Evolutionary conservation across 2,329 filamentous ascomycete genomes (phyloP).

Genomic region (Pestalotiopsis sp.): DNA sequence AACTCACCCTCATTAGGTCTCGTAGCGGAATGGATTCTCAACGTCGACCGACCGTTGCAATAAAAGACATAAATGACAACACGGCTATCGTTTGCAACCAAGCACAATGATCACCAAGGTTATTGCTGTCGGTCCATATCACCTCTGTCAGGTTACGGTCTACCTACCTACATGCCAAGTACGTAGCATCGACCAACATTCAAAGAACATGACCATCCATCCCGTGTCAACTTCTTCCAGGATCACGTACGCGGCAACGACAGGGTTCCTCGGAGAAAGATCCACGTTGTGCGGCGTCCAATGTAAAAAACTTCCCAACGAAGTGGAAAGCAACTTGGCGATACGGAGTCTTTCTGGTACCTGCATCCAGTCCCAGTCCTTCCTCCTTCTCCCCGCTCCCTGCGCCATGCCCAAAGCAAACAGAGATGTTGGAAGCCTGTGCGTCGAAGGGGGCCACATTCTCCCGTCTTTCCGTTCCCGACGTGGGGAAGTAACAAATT

Average conservation of each 20-base stretch:
- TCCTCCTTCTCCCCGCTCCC: neutral
- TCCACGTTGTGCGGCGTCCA: neutral
- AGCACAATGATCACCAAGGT: no score
- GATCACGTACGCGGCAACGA: neutral
- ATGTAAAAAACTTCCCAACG: neutral
- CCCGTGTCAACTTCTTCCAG: neutral
- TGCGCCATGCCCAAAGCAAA: neutral
- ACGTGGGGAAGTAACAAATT: constrained; percentile 4
- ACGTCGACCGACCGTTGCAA: no score
- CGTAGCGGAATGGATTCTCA: no score
- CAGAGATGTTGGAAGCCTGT: neutral
- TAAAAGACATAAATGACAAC: no score
- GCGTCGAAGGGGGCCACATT: neutral
- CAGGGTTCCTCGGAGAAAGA: neutral
- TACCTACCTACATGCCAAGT: no score
- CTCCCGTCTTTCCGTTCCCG: neutral
- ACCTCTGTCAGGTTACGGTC: no score
- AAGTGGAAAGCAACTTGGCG: neutral
- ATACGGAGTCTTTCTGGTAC: neutral
- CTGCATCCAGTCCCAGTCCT: neutral
- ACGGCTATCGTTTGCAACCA: no score
- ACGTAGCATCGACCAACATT: neutral
- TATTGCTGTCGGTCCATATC: no score
- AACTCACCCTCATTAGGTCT: no score
- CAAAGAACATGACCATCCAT: neutral